Base-by-base conservation (phyloP, 2,329 filamentous ascomycete species). In the Monosporascus sp. region DNA sequence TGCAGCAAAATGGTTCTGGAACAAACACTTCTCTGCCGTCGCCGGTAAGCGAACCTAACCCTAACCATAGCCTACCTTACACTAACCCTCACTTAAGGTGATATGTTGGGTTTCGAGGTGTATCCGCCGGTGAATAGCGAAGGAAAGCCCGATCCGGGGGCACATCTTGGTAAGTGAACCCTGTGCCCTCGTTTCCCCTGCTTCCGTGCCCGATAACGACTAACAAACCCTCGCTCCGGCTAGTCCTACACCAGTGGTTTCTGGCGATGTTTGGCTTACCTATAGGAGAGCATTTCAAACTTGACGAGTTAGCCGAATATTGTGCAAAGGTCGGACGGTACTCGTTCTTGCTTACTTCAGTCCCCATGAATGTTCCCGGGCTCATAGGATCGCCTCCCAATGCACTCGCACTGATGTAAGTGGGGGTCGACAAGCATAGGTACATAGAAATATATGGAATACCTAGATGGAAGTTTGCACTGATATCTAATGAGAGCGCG, bases 1-100 rank as follows among this genome's bases (percentile, higher is more conserved):
- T 5, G 75, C 74, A 6, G 69, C 82, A 15, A 70, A 73, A 38
- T 85, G 81, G 81, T 68, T 84, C 18, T 84, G 81, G 80, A 75
- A 83, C 51, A 72, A 76, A 48, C 68, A 72, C 15, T 82, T 85
- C 57, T 69, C 79, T 0, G 82, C 81, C 1, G 74, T 83, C 0
- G 82, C 75, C 0, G 79, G 80, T 31, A 31, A 31, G 27, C 27
- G 27, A 11, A 31, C 27, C 8, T 31, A 31, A 31, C 9, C 9
- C 27, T 5, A 11, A 31, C 27, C 9, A 9, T 31, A 11, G 5
- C 27, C 8, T 31, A 31, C 9, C 27, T 31, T 31, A 11, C 27
- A 31, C 27, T 31, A 11, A 31, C 27, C 27, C 27, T 11, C 1
- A 11, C 9, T 3, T 1, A 11, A 31, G 27, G 27, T 2, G 82